Base-by-base conservation (phyloP, 1,284 basidiomycete genomes). In the Rhodotorula sp. region DNA sequence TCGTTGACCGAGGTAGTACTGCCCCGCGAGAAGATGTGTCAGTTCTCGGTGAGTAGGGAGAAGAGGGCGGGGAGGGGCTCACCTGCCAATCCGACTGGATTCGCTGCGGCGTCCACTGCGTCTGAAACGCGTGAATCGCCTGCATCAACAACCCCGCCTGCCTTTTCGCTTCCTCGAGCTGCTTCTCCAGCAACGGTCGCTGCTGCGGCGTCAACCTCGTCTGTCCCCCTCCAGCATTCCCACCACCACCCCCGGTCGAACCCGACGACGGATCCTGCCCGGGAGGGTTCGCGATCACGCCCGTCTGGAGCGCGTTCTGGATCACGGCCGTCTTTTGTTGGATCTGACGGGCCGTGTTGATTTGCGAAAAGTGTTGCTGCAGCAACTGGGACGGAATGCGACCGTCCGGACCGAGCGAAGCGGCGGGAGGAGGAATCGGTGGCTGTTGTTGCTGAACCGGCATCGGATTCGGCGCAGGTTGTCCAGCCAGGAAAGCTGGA, bases 11-110 rank as follows among this genome's bases (percentile, higher is more conserved):
- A 67, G 64, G 62, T 59, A 60, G 60, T 50, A 71, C 59, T 72
- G 69, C 28, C 4, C 6, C 14, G 2, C 7, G 18, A 4, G 3
- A 3, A 3, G 0, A 38, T 26, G 34, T 16, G 16, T 15, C 7
- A 2, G 3, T 47, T 2, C 14, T 5, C 10, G 10, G 26, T 4
- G 4, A 16, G 10, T 43, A 43, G 38, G 31, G 5, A 48, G 4
- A 26, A 1, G 38, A 55, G 57, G 8, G 3, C 14, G 1, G 3
- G 6, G 34, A 8, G 34, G 34, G 49, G n/a, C 68, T 31, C 12
- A 68, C 66, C 31, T 66, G 67, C 67, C 64, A 71, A 23, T 76
- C 74, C 12, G 59, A 58, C n/a, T 64, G 54, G 26, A 76, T 74
- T 48, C 58, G 57, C 16, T 31, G 54, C 16, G 45, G 52, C 15